phyloP scores from a whole-genome alignment of 257 asterid species.

The Solanum bulbocastanum region DNA sequence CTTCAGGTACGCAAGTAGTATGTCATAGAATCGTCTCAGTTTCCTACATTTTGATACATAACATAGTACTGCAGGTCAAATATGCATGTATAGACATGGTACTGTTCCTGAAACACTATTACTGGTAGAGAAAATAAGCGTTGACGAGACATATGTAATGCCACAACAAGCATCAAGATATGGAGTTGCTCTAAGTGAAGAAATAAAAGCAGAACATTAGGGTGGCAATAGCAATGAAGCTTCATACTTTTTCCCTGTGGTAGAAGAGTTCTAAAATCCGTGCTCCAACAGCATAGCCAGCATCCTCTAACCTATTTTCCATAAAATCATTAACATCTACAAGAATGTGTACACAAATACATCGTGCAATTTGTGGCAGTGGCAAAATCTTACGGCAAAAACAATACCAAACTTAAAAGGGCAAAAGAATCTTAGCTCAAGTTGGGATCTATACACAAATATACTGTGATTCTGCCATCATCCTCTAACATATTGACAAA shows the following conservation, averaged over 20 bases:
- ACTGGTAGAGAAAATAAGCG: no score
- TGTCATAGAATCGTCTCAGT: no score
- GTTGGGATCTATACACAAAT: neutral
- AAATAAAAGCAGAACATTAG: neutral
- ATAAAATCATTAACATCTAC: neutral
- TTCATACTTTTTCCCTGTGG: conserved; percentile 63
- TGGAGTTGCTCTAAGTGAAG: neutral
- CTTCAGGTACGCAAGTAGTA: no score
- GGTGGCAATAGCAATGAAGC: neutral
- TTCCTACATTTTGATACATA: no score
- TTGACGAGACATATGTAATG: no score
- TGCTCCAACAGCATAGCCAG: conserved; percentile 70
- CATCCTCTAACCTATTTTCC: conserved; percentile 65
- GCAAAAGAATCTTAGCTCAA: neutral
- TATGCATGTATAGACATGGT: no score
- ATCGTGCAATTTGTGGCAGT: neutral
- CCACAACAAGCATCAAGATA: neutral
- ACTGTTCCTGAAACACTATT: no score
- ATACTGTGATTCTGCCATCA: neutral
- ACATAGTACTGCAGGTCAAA: no score
- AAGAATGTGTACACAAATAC: neutral
- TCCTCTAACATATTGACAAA: neutral
- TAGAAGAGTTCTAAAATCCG: conserved; percentile 76
- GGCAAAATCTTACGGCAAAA: neutral
- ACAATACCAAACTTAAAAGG: neutral